A percentile compares a stretch with the other conserved stretches of the same genome.
phyloP scores from a whole-genome alignment of 73 alveolate species.

The Blepharisma japonicum region DNA sequence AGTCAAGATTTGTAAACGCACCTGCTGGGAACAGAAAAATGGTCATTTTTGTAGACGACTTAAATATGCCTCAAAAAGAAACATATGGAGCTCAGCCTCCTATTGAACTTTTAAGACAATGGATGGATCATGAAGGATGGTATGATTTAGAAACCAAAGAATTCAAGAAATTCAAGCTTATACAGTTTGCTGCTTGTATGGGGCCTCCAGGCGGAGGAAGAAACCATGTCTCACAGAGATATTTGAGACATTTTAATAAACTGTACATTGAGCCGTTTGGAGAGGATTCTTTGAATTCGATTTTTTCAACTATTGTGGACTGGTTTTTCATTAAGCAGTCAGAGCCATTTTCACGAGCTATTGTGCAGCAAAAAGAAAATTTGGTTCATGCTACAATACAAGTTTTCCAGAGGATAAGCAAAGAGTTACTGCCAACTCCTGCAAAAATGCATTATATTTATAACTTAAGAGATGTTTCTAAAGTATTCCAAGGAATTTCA shows the following conservation, averaged over 20 bases:
- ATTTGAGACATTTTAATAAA: conserved; percentile 86
- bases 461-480: conserved; percentile 98
- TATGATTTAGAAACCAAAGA: conserved; percentile 90
- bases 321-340: conserved; percentile 87
- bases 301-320: conserved; percentile 90
- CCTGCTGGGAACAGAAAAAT: conserved; percentile 29
- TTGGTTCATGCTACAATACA: conserved; percentile 66
- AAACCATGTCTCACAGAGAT: conserved; percentile 77
- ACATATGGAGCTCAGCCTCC: conserved; percentile 99
- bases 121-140: conserved; percentile 99
- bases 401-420: conserved; percentile 73
- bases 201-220: conserved; percentile 99
- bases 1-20: conserved; percentile 20
- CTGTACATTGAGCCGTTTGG: conserved; percentile 93
- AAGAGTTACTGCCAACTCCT: conserved; percentile 98
- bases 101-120: conserved; percentile 97
- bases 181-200: conserved; percentile 98
- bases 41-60: conserved; percentile 98
- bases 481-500: conserved; percentile 96
- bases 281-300: conserved; percentile 79
- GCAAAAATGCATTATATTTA: conserved; percentile 99
- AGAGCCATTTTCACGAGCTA: conserved; percentile 51
- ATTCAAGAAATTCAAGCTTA: conserved; percentile 77
- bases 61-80: conserved; percentile 99
- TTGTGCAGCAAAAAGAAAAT: conserved; percentile 60